A percentile compares a stretch with the other conserved stretches of the same genome.
Evolutionary conservation across 2,329 filamentous ascomycete species (phyloP).

Genomic region (Sporothrix pseudoabietina): DNA sequence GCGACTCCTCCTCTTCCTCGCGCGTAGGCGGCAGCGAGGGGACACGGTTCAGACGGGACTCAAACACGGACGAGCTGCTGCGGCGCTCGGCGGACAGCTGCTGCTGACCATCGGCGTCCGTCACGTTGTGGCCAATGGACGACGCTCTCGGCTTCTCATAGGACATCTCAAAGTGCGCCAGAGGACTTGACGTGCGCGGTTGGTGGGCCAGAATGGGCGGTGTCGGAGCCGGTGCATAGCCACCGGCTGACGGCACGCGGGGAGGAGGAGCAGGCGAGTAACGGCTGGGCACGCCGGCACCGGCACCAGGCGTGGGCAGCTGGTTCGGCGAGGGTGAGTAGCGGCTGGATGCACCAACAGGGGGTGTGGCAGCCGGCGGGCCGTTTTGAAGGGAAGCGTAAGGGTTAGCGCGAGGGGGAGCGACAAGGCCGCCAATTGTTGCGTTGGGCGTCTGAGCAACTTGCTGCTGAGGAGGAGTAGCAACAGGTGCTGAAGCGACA

Average conservation of each 20-base stretch:
- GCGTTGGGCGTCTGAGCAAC: conserved; percentile 13
- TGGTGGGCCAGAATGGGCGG: conserved; percentile 58
- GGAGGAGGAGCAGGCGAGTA: conserved; percentile 56
- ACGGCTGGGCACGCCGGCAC: conserved; percentile 47
- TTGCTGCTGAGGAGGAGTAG: neutral
- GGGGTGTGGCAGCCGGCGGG: conserved; percentile 32
- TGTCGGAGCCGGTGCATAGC: conserved; percentile 46
- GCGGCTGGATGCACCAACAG: conserved; percentile 44
- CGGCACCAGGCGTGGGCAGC: conserved; percentile 43
- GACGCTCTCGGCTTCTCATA: conserved; percentile 40
- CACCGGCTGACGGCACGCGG: conserved; percentile 47
- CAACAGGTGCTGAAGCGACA: neutral
- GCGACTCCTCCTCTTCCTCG: conserved; percentile 63
- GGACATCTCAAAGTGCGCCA: conserved; percentile 64
- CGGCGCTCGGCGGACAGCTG: conserved; percentile 48
- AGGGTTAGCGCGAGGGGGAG: conserved; percentile 56
- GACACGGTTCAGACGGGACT: conserved; percentile 57
- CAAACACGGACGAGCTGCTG: conserved; percentile 55
- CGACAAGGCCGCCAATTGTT: conserved; percentile 46
- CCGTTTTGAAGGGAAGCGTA: conserved; percentile 52
- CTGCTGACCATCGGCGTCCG: conserved; percentile 45
- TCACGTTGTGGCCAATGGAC: conserved; percentile 37
- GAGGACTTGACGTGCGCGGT: conserved; percentile 65
- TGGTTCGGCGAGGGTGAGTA: conserved; percentile 64
- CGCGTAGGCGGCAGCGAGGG: conserved; percentile 62